Conservation (phyloP, 345 rosid species). For the Luvunga scandens region DNA sequence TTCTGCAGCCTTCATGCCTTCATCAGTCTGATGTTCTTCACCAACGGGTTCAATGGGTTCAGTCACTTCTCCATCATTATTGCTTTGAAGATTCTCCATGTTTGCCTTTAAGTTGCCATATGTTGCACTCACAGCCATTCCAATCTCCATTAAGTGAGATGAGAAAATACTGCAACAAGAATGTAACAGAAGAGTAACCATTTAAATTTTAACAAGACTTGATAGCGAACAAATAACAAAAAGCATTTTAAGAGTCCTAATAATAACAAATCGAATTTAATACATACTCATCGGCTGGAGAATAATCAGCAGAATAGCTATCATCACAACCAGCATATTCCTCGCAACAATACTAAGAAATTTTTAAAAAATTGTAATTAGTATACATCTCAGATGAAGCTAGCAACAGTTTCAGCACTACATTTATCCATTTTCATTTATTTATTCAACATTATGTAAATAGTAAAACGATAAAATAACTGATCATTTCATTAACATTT, state of each 20-base stretch:
- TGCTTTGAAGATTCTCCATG: constrained; percentile 25
- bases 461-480: neutral
- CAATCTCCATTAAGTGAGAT: constrained; percentile 30
- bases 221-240: neutral
- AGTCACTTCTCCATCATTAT: constrained; percentile 27
- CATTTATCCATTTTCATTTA: too few species aligned
- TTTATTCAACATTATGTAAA: neutral
- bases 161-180: constrained; percentile 24
- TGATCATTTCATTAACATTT: neutral
- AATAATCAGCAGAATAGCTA: constrained; percentile 15
- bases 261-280: constrained; percentile 1
- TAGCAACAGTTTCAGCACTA: neutral
- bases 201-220: neutral
- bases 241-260: neutral
- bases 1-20: constrained; percentile 11
- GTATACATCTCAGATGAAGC: neutral
- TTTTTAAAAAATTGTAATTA: neutral
- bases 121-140: constrained; percentile 22
- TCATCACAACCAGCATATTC: constrained; percentile 24
- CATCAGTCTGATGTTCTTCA: constrained; percentile 17
- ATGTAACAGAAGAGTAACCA: neutral
- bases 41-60: constrained; percentile 12
- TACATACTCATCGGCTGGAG: constrained; percentile 41
- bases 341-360: constrained; percentile 29
- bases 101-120: constrained; percentile 18